Evolutionary conservation across 306 rosid genomes (phyloP).

Genomic region (Inga leiocalycina): DNA sequence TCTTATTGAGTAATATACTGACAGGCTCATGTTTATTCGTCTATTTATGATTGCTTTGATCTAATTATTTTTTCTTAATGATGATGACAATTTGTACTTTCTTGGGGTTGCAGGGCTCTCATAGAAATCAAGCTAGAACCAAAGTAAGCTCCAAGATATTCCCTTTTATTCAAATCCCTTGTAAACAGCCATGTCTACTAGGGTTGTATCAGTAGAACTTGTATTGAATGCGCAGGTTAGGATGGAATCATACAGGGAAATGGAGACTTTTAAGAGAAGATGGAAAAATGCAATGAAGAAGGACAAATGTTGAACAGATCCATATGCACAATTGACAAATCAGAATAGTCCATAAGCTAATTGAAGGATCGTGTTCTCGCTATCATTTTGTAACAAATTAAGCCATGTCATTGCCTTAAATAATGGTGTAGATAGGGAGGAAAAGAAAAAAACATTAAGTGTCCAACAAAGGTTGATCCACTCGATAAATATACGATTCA

Average conservation of each 20-base stretch:
- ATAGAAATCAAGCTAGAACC: constrained; percentile 37
- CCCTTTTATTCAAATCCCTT: background rate
- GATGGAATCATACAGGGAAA: constrained; percentile 52
- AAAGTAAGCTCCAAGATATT: constrained; percentile 3
- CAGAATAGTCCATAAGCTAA: constrained; percentile 26
- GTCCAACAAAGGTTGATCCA: background rate
- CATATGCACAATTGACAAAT: constrained; percentile 41
- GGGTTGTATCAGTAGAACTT: background rate
- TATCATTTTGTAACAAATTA: constrained; percentile 8
- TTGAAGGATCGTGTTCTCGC: background rate
- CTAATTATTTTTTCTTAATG: background rate
- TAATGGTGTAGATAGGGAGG: constrained; percentile 33
- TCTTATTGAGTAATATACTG: background rate
- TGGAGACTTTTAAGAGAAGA: constrained; percentile 44
- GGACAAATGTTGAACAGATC: constrained; percentile 59
- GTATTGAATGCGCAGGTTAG: constrained; percentile 44
- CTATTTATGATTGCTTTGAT: background rate
- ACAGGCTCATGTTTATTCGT: background rate
- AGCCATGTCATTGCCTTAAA: constrained; percentile 26
- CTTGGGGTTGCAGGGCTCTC: constrained; percentile 50
- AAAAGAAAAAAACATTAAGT: background rate
- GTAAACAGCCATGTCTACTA: background rate
- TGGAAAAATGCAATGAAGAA: constrained; percentile 51
- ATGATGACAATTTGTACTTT: constrained; percentile 19
- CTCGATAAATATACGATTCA: background rate